Evolutionary conservation across 192 early-diverging fungal genomes (phyloP).

Genomic region (Obelidium mucronatum): DNA sequence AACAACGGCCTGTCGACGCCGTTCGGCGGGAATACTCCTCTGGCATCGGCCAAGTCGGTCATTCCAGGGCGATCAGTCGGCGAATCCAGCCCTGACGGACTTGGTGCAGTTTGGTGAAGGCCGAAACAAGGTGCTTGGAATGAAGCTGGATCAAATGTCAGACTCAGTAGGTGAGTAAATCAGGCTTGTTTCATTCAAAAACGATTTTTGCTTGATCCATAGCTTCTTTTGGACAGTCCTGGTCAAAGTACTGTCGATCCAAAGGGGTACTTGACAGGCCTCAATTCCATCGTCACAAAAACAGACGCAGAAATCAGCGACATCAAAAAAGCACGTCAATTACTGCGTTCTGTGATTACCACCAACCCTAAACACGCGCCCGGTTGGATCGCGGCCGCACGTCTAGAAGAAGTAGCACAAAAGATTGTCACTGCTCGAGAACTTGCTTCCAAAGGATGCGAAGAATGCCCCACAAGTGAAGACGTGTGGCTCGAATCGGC

Average conservation of each 20-base stretch:
- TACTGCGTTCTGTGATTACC: slow-evolving; percentile 88
- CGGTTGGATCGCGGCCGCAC: slow-evolving; percentile 98
- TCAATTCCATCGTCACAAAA: slow-evolving; percentile 82
- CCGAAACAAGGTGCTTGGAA: slow-evolving; percentile 86
- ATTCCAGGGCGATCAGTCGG: no score
- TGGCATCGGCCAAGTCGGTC: slow-evolving; percentile 54
- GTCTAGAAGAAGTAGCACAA: slow-evolving; percentile 92
- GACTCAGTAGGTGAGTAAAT: slow-evolving; percentile 65
- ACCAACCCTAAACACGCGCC: slow-evolving; percentile 97
- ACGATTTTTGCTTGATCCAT: background rate
- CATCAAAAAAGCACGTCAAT: slow-evolving; percentile 86
- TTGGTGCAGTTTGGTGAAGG: slow-evolving; percentile 94
- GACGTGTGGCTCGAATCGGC: slow-evolving; percentile 98
- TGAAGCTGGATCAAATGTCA: slow-evolving; percentile 91
- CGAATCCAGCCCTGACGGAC: slow-evolving; percentile 76
- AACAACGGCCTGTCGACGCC: slow-evolving; percentile 70
- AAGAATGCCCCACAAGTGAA: slow-evolving; percentile 91
- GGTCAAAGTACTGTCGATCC: slow-evolving; percentile 93
- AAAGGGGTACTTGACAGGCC: slow-evolving; percentile 94
- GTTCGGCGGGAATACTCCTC: slow-evolving; percentile 42
- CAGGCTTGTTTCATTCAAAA: background rate
- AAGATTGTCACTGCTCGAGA: slow-evolving; percentile 84
- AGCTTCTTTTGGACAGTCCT: background rate
- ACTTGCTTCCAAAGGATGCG: slow-evolving; percentile 87
- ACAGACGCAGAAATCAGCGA: slow-evolving; percentile 85